phyloP scores from a whole-genome alignment of 352 stramenopile species.

The Globisporangium heterothallicum region DNA sequence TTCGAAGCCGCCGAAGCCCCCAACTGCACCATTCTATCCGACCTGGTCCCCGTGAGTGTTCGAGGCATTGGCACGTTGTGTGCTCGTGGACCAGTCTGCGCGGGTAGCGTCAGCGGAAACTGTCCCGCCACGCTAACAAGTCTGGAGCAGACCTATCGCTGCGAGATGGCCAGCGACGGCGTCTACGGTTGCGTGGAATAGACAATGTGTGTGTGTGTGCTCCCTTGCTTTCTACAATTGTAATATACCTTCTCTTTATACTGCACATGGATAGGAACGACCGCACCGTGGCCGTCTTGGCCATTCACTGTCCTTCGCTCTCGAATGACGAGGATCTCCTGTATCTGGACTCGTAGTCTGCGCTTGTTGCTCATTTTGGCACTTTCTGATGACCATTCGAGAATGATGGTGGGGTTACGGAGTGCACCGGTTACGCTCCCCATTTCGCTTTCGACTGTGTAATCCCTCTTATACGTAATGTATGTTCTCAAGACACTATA shows the following conservation, averaged over 20 bases:
- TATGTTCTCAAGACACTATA: too few relatives aligned
- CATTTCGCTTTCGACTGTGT: too few relatives aligned
- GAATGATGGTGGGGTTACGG: too few relatives aligned
- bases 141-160: background rate
- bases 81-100: constrained; percentile 4
- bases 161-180: background rate
- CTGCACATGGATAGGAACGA: constrained; percentile 6
- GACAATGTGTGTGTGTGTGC: too few relatives aligned
- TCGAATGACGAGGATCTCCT: too few relatives aligned
- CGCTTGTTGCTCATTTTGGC: too few relatives aligned
- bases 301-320: too few relatives aligned
- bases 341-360: too few relatives aligned
- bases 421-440: too few relatives aligned
- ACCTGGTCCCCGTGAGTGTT: constrained; percentile 2
- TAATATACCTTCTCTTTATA: too few relatives aligned
- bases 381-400: too few relatives aligned
- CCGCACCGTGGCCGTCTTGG: background rate
- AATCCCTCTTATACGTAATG: too few relatives aligned
- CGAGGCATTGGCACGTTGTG: background rate
- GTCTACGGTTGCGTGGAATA: constrained; percentile 2
- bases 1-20: background rate
- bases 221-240: background rate
- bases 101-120: background rate
- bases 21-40: background rate
- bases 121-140: constrained; percentile 4